Evolutionary conservation across 306 rosid species (phyloP).

Genomic region (Sechiopsis laciniata): DNA sequence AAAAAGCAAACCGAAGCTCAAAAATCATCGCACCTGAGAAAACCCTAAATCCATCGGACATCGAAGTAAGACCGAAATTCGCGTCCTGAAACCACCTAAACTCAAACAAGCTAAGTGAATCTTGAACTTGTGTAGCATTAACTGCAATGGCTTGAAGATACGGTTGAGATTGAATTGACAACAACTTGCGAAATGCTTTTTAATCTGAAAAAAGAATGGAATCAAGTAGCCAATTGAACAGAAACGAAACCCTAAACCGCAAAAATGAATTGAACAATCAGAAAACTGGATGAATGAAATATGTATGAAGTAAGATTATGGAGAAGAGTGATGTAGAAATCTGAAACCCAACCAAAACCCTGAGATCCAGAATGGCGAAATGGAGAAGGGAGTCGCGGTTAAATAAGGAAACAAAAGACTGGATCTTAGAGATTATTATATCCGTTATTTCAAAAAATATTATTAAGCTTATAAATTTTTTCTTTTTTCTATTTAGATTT

Average conservation of each 20-base stretch:
- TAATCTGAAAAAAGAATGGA: not conserved
- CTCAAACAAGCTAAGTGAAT: not conserved
- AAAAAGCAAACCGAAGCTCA: not conserved
- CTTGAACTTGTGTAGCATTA: not conserved
- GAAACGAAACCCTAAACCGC: conserved; percentile 5
- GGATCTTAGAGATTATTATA: too few species aligned
- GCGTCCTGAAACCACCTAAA: not conserved
- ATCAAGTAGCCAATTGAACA: conserved; percentile 15
- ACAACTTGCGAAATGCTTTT: not conserved
- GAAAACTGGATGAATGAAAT: not conserved
- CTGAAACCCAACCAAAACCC: too few species aligned
- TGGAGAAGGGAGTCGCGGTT: too few species aligned
- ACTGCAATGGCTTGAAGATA: not conserved
- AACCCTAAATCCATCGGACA: conserved; percentile 20
- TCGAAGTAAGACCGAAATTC: conserved; percentile 13
- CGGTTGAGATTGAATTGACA: not conserved
- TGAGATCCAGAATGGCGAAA: too few species aligned
- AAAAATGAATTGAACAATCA: not conserved
- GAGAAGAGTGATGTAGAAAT: too few species aligned
- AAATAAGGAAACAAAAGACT: too few species aligned
- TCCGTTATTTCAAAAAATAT: too few species aligned
- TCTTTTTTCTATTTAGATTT: too few species aligned
- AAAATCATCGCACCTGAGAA: conserved; percentile 6
- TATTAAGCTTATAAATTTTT: too few species aligned
- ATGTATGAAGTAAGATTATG: too few species aligned